Base-by-base conservation (phyloP, 1,139 yeast species). In the Kodamaea arcana region DNA sequence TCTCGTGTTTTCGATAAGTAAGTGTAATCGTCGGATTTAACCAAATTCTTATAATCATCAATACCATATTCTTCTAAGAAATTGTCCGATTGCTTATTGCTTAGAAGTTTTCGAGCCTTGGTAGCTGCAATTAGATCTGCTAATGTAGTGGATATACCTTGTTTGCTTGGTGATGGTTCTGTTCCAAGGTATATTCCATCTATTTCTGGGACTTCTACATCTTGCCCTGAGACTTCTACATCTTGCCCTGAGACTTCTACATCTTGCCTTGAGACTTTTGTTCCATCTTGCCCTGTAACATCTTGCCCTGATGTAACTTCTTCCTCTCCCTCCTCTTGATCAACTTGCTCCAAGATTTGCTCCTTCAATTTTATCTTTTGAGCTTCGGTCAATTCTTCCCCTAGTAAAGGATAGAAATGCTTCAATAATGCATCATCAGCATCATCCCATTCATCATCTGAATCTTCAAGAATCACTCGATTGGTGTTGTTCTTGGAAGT, bases 21-120 rank as follows among this genome's bases (percentile, higher is more conserved):
- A 4, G 52, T 6, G 37, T 62, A 56, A 41, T 64, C 63, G 40
- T 65, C 69, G 25, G 54, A 52, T 6, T 44, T 44, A 1, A 57
- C 50, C 1, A 65, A 56, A 4, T 62, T 56, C 6, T 44, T 33
- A 39, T 65, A 65, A 34, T 55, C 52, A 2, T 50, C 55, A 12
- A 69, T 40, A 0, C 74, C 75, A 43, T 69, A 69, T 35, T 69
- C 75, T 34, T 58, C 65, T 14, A 66, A 47, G 29, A 69, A 52
- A 37, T 65, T 60, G 16, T 62, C 68, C 3, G 62, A 46, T 32
- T 60, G 42, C 33, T 59, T 61, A 23, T 56, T 51, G 10, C 47
- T 52, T 18, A 68, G 58, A 24, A 65, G 38, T 37, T 62, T 65
- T 11, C 41, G 33, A 25, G 29, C 31, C 15, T 27, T 13, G 53